Evolutionary conservation across 345 rosid genomes (phyloP), one percentile per base, ranked within the genome.

Genomic region (Melastoma malabathricum): DNA sequence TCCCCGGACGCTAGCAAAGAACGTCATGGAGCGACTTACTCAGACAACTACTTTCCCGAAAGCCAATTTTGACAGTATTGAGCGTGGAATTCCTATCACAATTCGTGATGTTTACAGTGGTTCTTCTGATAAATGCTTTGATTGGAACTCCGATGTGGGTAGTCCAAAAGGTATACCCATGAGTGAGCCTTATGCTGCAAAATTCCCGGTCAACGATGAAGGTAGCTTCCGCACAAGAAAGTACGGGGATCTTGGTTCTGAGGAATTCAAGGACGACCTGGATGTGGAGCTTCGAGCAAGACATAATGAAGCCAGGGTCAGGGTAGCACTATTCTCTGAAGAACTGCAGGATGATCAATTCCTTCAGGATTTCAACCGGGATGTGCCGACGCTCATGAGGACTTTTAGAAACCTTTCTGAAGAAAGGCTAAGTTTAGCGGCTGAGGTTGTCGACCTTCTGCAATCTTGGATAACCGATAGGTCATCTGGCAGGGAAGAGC

Each of bases 21-120:
- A 67, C 69, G 99, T 88, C 58, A 67, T 93, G 46, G 92, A 83
- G 72, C 83, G 86, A 64, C 90, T 88, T 63, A 74, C 92, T 31
- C 82, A 78, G 68, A 66, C 72, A 46, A 69, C 64, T 61, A 72
- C 64, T 51, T 44, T 62, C 48, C 75, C 75, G 6, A 81, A 67
- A 60, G 62, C 81, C 54, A 74, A 70, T 71, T 67, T 69, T 15
- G 68, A 71, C 58, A 76, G 75, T 45, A 62, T 54, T 8, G 65
- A 70, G 48, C 56, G 34, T 18, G 76, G 58, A 58, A 47, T 64
- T 58, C 99, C 99, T 5, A 83, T 85, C 63, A 88, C 97, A 22
- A 57, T 80, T 52, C 89, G 85, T 70, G 95, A 83, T 66, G 63
- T 88, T 57, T 83, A 85, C 60, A 68, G 75, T 59, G 81, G 79